Evolutionary conservation across 2,329 filamentous ascomycete species (phyloP).

Genomic region (Ilyonectria mors-panacis): DNA sequence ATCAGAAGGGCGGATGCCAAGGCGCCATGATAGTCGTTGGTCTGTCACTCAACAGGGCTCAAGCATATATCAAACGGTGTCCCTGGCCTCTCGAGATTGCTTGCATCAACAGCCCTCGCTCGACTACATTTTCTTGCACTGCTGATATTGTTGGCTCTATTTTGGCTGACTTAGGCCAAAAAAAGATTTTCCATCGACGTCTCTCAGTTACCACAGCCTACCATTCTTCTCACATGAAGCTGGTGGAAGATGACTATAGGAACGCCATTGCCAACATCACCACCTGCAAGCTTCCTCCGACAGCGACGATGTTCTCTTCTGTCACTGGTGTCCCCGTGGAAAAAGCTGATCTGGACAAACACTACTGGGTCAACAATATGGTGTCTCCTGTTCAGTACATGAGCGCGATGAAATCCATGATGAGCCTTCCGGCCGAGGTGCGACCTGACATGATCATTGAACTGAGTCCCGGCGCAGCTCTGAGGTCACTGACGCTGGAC

Average conservation of each 20-base stretch:
- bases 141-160: constrained; percentile 50
- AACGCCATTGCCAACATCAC: constrained; percentile 46
- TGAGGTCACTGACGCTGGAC: constrained; percentile 56
- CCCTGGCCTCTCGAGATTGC: constrained; percentile 53
- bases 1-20: constrained; percentile 43
- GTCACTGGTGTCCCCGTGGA: constrained; percentile 52
- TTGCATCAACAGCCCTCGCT: constrained; percentile 62
- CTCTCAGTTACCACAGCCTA: constrained; percentile 59
- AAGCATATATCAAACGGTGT: constrained; percentile 45
- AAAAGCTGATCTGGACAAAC: constrained; percentile 47
- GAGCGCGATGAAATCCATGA: constrained; percentile 56
- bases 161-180: constrained; percentile 49
- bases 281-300: constrained; percentile 23
- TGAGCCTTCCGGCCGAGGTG: constrained; percentile 45
- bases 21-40: constrained; percentile 61
- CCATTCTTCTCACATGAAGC: constrained; percentile 62
- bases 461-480: constrained; percentile 56
- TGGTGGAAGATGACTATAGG: constrained; percentile 56
- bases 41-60: constrained; percentile 49
- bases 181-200: constrained; percentile 53
- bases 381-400: constrained; percentile 61
- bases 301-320: constrained; percentile 59
- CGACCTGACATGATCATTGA: constrained; percentile 58
- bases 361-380: constrained; percentile 65
- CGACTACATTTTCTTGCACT: constrained; percentile 61